phyloP scores from a whole-genome alignment of 768 basidiomycete species.

The Lanmaoa rubissima region DNA sequence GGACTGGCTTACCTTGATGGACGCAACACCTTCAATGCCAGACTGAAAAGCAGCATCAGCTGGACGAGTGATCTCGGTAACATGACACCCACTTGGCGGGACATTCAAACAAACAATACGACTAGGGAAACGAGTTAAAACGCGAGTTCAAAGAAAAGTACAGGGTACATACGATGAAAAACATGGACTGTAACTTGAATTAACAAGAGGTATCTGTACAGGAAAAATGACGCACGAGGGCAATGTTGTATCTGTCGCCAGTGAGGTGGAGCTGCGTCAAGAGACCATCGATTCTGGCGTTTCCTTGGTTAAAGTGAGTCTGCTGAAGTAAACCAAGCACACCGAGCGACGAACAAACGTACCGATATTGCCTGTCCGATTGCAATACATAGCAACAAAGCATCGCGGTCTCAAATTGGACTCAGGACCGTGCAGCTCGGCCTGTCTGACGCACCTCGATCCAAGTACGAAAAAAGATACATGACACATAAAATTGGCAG shows the following conservation, averaged over 20 bases:
- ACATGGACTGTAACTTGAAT: slow-evolving; percentile 52
- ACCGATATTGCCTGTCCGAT: slow-evolving; percentile 56
- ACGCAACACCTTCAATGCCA: slow-evolving; percentile 57
- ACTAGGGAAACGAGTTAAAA: slow-evolving; percentile 4
- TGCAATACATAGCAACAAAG: neutral
- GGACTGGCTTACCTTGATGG: slow-evolving; percentile 52
- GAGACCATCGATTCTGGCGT: slow-evolving; percentile 67
- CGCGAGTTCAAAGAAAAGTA: neutral
- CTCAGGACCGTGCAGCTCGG: no score
- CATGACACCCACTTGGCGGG: neutral
- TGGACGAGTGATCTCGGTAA: neutral
- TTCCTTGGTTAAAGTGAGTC: slow-evolving; percentile 36
- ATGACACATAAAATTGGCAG: slow-evolving; percentile 65
- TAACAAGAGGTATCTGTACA: neutral
- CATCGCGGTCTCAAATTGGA: neutral
- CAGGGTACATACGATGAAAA: slow-evolving; percentile 53
- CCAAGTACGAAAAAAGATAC: no score
- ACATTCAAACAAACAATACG: slow-evolving; percentile 40
- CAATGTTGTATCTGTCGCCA: slow-evolving; percentile 64
- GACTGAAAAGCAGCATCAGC: neutral
- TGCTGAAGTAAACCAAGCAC: neutral
- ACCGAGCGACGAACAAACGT: neutral
- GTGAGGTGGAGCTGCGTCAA: slow-evolving; percentile 51
- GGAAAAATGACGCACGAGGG: slow-evolving; percentile 42
- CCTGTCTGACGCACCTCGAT: slow-evolving; percentile 41